These are phyloP conservation scores for Choanephora cucurbitarum DNA, from an alignment of 371 early-diverging fungal genomes.

Conservation along the genomic window DNA sequence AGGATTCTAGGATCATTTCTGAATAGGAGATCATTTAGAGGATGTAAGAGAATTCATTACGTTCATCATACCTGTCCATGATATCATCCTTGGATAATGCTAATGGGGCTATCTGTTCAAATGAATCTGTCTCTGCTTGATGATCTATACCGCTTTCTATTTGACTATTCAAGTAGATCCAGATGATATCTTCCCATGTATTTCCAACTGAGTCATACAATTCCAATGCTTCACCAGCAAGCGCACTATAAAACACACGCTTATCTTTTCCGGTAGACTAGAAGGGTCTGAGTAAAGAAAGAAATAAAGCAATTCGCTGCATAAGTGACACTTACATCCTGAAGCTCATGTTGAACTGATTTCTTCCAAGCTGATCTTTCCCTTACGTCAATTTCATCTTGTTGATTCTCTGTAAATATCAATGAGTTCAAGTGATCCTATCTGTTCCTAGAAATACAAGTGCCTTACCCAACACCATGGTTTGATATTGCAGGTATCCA, in stretches of 20 bases:
- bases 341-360: constrained; percentile 1
- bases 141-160: constrained; percentile 16
- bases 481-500: constrained; percentile 11
- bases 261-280: neutral
- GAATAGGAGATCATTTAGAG: neutral
- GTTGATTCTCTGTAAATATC: neutral
- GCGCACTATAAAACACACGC: neutral
- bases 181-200: constrained; percentile 43
- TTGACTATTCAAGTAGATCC: constrained; percentile 32
- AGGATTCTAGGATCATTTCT: constrained; percentile 17
- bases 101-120: neutral
- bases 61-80: constrained; percentile 6
- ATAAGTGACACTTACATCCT: constrained; percentile 21
- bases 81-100: constrained; percentile 20
- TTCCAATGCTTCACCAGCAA: constrained; percentile 7
- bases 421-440: no score
- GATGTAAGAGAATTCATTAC: neutral
- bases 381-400: neutral
- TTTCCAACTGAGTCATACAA: constrained; percentile 20
- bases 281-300: no score
- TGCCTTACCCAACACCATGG: constrained; percentile 12
- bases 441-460: no score
- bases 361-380: constrained; percentile 11
- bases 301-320: no score
- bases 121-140: neutral